These are phyloP conservation scores for Solanum chilense DNA, from an alignment of 257 asterid species.

Conservation along the genomic window DNA sequence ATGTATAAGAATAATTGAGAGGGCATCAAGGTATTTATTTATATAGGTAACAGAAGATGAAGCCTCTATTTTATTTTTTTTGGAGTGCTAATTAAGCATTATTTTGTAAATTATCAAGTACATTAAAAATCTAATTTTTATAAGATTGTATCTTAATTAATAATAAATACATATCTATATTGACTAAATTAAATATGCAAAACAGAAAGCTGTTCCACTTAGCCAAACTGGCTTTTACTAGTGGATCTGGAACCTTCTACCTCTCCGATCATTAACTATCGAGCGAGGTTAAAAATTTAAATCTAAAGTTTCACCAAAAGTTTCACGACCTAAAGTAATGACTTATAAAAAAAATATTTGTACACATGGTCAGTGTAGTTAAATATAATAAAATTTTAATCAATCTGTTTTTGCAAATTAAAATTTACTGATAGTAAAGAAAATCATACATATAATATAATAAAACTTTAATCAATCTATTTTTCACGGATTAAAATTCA, in stretches of 20 bases:
- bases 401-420: neutral
- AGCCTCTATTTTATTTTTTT: neutral
- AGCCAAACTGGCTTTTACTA: neutral
- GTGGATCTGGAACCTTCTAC: neutral
- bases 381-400: neutral
- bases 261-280: neutral
- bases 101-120: neutral
- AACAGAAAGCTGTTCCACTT: neutral
- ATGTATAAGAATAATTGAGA: neutral
- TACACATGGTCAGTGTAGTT: neutral
- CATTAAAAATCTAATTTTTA: neutral
- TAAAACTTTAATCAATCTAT: neutral
- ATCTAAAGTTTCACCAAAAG: too few relatives aligned
- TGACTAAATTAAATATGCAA: neutral
- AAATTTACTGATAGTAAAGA: neutral
- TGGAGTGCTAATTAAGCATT: neutral
- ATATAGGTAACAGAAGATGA: constrained; percentile 6
- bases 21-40: constrained; percentile 36
- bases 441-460: neutral
- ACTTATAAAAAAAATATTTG: neutral
- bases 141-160: neutral
- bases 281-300: neutral
- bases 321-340: neutral
- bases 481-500: neutral
- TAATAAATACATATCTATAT: neutral